Evolutionary conservation across 441 rosid genomes (phyloP).

Genomic region (Syzygium malaccense): DNA sequence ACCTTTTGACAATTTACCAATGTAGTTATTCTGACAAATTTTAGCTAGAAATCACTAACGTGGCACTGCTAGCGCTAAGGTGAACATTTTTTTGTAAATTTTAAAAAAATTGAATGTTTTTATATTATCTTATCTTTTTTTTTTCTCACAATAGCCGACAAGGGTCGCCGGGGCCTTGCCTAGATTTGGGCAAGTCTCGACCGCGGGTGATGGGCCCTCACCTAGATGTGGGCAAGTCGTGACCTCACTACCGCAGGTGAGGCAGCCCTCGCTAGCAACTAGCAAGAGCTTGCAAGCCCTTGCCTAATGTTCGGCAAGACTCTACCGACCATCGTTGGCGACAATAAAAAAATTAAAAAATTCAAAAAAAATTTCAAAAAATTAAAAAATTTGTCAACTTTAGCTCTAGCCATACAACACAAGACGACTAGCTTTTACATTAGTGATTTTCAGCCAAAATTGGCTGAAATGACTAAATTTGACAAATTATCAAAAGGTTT

Average conservation of each 20-base stretch:
- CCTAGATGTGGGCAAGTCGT: accelerated
- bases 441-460: too few relatives aligned
- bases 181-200: neutral
- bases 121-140: neutral
- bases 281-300: neutral
- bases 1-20: neutral
- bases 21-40: accelerated
- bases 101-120: neutral
- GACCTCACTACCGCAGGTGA: neutral
- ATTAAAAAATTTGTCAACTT: neutral
- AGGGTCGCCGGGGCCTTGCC: accelerated
- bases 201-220: accelerated
- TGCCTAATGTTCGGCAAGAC: neutral
- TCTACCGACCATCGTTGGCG: accelerated
- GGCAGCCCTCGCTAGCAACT: too few relatives aligned
- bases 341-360: neutral
- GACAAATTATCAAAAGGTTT: neutral
- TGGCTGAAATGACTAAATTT: too few relatives aligned
- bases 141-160: neutral
- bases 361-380: neutral
- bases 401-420: accelerated
- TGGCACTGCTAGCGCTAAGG: too few relatives aligned
- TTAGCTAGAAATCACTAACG: neutral
- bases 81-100: too few relatives aligned
- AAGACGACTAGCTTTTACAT: too few relatives aligned